Evolutionary conservation across 306 rosid genomes (phyloP).

Genomic region (Delonix regia): DNA sequence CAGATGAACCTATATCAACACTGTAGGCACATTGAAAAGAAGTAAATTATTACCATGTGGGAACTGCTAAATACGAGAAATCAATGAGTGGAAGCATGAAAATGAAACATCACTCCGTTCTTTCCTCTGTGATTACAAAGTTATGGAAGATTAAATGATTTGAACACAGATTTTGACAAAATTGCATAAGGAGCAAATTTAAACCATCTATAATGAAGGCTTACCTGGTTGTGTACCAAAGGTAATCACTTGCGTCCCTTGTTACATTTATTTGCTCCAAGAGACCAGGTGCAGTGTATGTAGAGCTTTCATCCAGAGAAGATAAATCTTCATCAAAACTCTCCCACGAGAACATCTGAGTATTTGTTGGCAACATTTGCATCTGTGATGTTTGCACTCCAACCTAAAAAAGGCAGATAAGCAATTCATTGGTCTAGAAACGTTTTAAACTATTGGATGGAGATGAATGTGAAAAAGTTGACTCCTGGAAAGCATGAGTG

Average conservation of each 20-base stretch:
- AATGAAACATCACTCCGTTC: neutral
- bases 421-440: constrained; percentile 30
- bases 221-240: constrained; percentile 96
- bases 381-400: constrained; percentile 98
- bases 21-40: constrained; percentile 53
- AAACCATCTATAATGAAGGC: constrained; percentile 41
- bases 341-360: constrained; percentile 79
- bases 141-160: neutral
- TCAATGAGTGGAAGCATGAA: constrained; percentile 16
- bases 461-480: constrained; percentile 26
- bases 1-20: constrained; percentile 74
- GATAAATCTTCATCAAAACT: constrained; percentile 79
- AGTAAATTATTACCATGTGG: constrained; percentile 25
- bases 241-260: constrained; percentile 88
- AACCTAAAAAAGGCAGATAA: constrained; percentile 54
- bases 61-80: constrained; percentile 19
- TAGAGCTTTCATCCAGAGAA: constrained; percentile 69
- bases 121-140: constrained; percentile 14
- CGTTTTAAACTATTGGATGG: constrained; percentile 14
- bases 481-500: constrained; percentile 21
- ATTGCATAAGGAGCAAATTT: constrained; percentile 10
- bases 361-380: constrained; percentile 87
- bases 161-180: neutral
- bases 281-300: constrained; percentile 81
- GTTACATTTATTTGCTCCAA: constrained; percentile 96